Evolutionary conservation across 164 flowering plant species (phyloP), one percentile per base, ranked within the genome.

Genomic region (Aristolochia contorta): DNA sequence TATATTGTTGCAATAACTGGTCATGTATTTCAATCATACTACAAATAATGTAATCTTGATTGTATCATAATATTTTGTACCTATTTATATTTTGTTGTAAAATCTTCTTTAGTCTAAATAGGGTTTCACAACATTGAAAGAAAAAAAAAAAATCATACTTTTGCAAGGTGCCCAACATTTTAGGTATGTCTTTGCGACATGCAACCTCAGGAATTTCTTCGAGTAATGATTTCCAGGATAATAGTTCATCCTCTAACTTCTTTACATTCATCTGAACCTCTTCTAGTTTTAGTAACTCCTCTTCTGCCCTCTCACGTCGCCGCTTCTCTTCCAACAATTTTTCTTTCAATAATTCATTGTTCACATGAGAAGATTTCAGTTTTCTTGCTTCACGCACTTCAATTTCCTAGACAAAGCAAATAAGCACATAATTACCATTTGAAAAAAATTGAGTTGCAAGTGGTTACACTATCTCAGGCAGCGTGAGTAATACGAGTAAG

Each of bases 311-410:
- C 70, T 90, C 99, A 60, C 84, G 78, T 47, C 82, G 83, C 41
- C 76, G 54, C 69, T 77, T 80, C 65, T 86, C 98, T 74, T 90
- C 96, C 58, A 78, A 55, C 30, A 90, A 66, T 61, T 90, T 88
- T 72, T 82, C 95, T 75, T 83, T 88, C 73, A 93, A 56, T 52
- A 93, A 65, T 65, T 84, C 87, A 67, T 75, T 68, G 56, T 81
- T 77, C 62, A 78, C 86, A 72, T 77, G 83, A 60, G 78, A 73
- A 37, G 83, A 74, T 79, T 77, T 93, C 71, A 88, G 56, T 67
- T 79, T 88, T 75, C 91, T 90, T 23, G 99, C 95, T 72, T 90
- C 96, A 53, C 69, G 83, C 59, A 93, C 95, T 72, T 93, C 97
- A 67, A 82, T 73, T 66, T 90, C 97, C 99, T 93, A 47, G 18